These are phyloP conservation scores for Solanum chmielewskii DNA, from an alignment of 257 asterid genomes.

Conservation along the genomic window DNA sequence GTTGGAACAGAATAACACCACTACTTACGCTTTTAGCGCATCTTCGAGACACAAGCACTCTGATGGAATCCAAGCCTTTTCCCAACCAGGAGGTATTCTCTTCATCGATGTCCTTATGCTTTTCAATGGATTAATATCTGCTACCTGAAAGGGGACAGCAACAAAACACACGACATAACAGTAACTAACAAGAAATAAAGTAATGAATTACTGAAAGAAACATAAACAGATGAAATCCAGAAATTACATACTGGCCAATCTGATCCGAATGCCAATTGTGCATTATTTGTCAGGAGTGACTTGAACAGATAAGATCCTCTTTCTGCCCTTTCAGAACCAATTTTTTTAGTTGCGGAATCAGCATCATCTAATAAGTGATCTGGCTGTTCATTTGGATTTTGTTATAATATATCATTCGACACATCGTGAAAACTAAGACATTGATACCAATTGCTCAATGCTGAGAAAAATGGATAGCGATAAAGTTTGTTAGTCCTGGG, in stretches of 20 bases:
- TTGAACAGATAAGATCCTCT: constrained; percentile 64
- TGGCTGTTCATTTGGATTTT: constrained; percentile 44
- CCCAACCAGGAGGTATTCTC: constrained; percentile 74
- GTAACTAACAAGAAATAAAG: neutral
- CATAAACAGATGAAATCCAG: neutral
- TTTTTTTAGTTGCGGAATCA: constrained; percentile 64
- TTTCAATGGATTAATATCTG: constrained; percentile 67
- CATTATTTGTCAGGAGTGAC: constrained; percentile 52
- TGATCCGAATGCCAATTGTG: constrained; percentile 79
- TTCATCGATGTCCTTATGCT: constrained; percentile 66
- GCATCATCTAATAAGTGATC: constrained; percentile 89
- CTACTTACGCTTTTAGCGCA: constrained; percentile 64
- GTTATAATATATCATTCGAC: neutral
- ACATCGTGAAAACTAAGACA: neutral
- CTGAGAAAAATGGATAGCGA: neutral
- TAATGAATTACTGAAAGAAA: neutral
- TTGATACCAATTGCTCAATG: neutral
- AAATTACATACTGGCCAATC: constrained; percentile 83
- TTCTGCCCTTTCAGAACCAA: constrained; percentile 66
- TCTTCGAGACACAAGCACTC: constrained; percentile 51
- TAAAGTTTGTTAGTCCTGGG: neutral
- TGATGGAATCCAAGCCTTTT: constrained; percentile 62
- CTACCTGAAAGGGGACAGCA: constrained; percentile 43
- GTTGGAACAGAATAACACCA: neutral
- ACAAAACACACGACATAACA: neutral